Base-by-base conservation (phyloP, 164 flowering plant genomes). In the Buxus sempervirens region DNA sequence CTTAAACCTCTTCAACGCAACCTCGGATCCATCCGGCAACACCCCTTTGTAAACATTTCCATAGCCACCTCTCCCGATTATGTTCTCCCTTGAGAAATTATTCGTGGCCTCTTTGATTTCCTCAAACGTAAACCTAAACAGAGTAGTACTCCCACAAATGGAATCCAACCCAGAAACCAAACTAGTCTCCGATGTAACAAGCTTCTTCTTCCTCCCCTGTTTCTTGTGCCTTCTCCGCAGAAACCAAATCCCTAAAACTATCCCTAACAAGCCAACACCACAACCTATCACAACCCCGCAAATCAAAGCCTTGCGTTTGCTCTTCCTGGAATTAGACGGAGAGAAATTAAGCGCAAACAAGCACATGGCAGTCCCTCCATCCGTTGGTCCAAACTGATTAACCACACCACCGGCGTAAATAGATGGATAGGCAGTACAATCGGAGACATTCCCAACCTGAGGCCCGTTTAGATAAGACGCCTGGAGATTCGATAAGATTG, bases 1-100 rank as follows among this genome's bases (percentile, higher is more conserved):
- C 86, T 90, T 93, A 75, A 91, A 89, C 77, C 97, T 83, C 80
- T 93, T 89, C 67, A 93, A 28, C 1, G 98, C 97, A 41, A 91
- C 88, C 66, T 88, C 92, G 19, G 88, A 53, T 23, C 92, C 97
- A 73, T 93, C 90, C 0, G 71, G 54, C 57, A 93, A 70, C 19
- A 79, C 62, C 38, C 98, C 98, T 62, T 80, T 86, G 68, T 83
- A 93, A 62, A 93, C 96, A 82, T 90, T 93, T 55, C 98, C 96
- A 70, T 86, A 93, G 2, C 92, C 95, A 62, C 98, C 98, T 66
- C 68, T 84, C 26, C 96, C 98, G 61, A 93, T 81, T n/a, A 93
- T 85, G 71, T 81, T 77, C 0, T 84, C 82, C 68, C 90, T 77
- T 0, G 81, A 76, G 78, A 93, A 93, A 78, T 85, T 90, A 68